Base-by-base conservation (phyloP, 352 stramenopile species). In the Globisporangium middletonii region DNA sequence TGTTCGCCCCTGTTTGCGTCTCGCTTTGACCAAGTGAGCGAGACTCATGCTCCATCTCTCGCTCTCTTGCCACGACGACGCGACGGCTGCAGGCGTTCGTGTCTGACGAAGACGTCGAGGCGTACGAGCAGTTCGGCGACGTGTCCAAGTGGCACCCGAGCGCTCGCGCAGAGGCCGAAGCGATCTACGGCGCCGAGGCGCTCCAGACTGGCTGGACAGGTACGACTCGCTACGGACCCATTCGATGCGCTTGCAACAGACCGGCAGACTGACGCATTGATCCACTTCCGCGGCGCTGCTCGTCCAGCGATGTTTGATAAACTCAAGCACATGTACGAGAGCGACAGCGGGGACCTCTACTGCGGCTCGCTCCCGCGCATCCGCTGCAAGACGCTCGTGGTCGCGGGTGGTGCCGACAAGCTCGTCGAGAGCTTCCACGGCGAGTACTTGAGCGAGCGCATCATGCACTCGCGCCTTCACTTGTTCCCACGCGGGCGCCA, bases 361-460 rank as follows among this genome's bases (percentile, higher is more conserved):
- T 91, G 81, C 46, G 77, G 71, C 37, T 71, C 68, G 11, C 45
- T 92, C 50, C 79, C 83, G 18, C 71, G 73, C 42, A 79, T 94
- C 55, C 80, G 84, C 37, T 94, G 83, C 77, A 94, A 94, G 70
- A 94, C 84, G 55, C 75, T 94, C 23, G 81, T 92, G 49, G 69
- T 94, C 19, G 60, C 74, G 3, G 79, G 81, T 19, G 78, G 53
- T 44, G 72, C 76, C 37, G 79, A 94, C 59, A 76, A 78, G 19
- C 66, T 89, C 16, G 75, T 94, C 43, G 73, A 79, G 18, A 57
- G 65, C 12, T 89, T 82, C 62, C 83, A 94, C 65, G 69, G 77
- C 46, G 81, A 94, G 59, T 94, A 94, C 57, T 51, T 94, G 60
- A 94, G 75, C 69, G 84, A 94, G 60, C 84, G 84, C 58, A 92